Percentiles rank a stretch among this genome's conserved stretches.
phyloP scores from a whole-genome alignment of 1,284 basidiomycete genomes.

The Ceratobasidium sp. region DNA sequence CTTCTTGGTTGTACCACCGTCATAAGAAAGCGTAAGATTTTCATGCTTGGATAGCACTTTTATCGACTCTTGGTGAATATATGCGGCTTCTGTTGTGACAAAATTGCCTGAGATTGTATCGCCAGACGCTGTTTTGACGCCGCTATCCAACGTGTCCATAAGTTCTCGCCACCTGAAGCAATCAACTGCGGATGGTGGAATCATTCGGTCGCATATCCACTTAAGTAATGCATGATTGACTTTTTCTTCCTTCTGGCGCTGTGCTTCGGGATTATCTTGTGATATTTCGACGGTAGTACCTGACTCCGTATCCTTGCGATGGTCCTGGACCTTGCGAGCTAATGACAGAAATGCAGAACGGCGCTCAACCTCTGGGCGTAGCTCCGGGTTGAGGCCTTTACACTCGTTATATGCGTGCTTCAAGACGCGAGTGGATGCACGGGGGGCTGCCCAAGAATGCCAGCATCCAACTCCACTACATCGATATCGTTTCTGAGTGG shows the following conservation, averaged over 20 bases:
- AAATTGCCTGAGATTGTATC: neutral
- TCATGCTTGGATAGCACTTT: conserved; percentile 12
- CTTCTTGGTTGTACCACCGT: conserved; percentile 46
- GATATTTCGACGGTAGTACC: neutral
- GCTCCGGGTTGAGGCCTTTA: neutral
- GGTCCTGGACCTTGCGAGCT: neutral
- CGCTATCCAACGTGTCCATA: neutral
- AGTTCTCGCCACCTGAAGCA: conserved; percentile 3
- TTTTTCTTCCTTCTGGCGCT: neutral
- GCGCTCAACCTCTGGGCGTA: neutral
- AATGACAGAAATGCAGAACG: neutral
- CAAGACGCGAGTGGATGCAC: no score
- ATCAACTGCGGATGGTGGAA: conserved; percentile 7
- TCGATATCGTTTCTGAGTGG: no score
- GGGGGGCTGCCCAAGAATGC: no score
- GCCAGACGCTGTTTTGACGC: neutral
- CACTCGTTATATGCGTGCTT: no score
- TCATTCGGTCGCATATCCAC: conserved; percentile 6
- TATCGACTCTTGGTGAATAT: neutral
- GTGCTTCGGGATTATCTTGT: neutral
- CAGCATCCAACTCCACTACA: no score
- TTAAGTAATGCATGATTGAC: conserved; percentile 10
- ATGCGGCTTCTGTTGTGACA: conserved; percentile 18
- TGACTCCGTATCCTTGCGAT: no score
- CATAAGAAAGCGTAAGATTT: conserved; percentile 46